Evolutionary conservation across 768 basidiomycete species (phyloP).

Genomic region (Leucocoprinus birnbaumii): DNA sequence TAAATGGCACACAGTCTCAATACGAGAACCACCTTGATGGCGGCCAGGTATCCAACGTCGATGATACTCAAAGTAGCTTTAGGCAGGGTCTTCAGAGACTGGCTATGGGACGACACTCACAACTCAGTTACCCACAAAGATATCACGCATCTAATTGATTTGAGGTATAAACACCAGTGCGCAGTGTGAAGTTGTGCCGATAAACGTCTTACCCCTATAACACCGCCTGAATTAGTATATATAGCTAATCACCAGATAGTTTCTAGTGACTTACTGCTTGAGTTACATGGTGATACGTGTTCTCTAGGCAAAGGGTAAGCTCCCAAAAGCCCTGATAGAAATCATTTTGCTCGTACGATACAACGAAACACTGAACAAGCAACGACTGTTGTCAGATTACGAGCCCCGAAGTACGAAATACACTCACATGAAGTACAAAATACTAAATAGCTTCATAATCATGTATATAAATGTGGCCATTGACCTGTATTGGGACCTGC

Average conservation of each 20-base stretch:
- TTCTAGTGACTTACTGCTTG: not conserved
- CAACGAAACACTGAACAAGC: not conserved
- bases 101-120: not conserved
- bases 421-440: not conserved
- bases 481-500: not conserved
- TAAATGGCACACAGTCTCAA: not conserved
- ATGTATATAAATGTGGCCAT: not conserved
- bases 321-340: too few species aligned
- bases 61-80: not conserved
- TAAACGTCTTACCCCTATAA: not conserved
- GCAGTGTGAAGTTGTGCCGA: not conserved
- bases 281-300: not conserved
- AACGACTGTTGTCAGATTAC: not conserved
- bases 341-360: not conserved
- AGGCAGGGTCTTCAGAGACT: not conserved
- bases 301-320: not conserved
- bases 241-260: not conserved
- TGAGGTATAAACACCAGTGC: not conserved
- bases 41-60: not conserved
- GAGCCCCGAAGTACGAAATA: not conserved
- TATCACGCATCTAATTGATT: not conserved
- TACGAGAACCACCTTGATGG: not conserved
- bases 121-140: not conserved
- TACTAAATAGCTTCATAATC: not conserved
- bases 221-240: too few species aligned